Evolutionary conservation across 2,329 filamentous ascomycete species (phyloP).

Genomic region (Pochonia chlamydosporia): DNA sequence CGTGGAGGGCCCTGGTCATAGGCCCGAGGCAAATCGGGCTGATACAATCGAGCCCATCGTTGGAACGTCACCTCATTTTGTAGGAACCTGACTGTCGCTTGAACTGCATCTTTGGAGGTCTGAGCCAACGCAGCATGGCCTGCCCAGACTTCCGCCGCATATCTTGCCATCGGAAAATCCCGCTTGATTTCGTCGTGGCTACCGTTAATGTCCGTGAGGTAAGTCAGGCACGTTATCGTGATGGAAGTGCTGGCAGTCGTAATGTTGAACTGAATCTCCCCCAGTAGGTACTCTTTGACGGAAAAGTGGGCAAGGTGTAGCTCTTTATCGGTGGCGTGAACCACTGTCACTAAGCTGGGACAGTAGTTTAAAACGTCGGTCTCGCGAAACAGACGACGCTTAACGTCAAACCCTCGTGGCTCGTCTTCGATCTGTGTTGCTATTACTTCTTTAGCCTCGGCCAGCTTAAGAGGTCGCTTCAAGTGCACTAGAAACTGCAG

Average conservation of each 20-base stretch:
- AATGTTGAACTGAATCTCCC: neutral
- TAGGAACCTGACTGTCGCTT: conserved; percentile 9
- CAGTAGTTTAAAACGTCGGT: conserved; percentile 10
- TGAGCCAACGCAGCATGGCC: conserved; percentile 7
- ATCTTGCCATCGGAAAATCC: conserved; percentile 14
- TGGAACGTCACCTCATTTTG: conserved; percentile 8
- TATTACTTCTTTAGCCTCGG: conserved; percentile 16
- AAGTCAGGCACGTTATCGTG: conserved; percentile 15
- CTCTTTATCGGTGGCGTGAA: conserved; percentile 4
- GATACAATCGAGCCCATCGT: conserved; percentile 10
- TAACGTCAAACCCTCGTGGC: conserved; percentile 7
- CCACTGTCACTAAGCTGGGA: conserved; percentile 11
- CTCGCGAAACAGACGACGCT: conserved; percentile 1
- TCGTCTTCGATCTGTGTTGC: conserved; percentile 13
- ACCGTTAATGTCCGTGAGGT: conserved; percentile 12
- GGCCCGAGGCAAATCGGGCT: neutral
- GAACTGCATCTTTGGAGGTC: conserved; percentile 2
- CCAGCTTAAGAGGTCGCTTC: conserved; percentile 9
- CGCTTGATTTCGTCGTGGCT: neutral
- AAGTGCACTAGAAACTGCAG: conserved; percentile 16
- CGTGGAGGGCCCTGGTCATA: conserved; percentile 2
- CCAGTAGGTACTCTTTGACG: conserved; percentile 17
- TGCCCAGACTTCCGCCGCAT: conserved; percentile 14
- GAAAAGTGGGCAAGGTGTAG: conserved; percentile 20
- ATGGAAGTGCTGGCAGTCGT: conserved; percentile 12